Base-by-base conservation (phyloP, 2,329 filamentous ascomycete genomes). In the Cercospora zeae-maydis region DNA sequence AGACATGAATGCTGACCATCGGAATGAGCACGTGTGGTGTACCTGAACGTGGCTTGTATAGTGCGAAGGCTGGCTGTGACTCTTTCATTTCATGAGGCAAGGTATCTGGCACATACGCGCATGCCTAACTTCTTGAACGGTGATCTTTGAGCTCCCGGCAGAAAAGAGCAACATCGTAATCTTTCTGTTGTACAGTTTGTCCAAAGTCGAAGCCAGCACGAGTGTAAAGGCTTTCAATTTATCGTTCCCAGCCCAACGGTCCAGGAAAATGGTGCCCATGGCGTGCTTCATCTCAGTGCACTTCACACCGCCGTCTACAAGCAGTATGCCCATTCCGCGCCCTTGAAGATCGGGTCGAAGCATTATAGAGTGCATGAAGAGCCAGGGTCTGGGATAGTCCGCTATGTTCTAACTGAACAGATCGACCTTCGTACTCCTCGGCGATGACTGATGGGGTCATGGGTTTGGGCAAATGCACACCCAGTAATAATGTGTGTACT, bases 171-270 rank as follows among this genome's bases (percentile, higher is more conserved):
- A 67, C 61, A 51, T 59, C 53, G 36, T 56, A 65, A 31, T 62
- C 61, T 8, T 59, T 31, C 24, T 67, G 45, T 5, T 58, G 42
- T 9, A 67, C 34, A n/a, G 49, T 37, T 21, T 59, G 51, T 19
- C 56, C 61, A 30, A 63, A 62, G 2, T 31, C 31, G n/a, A 67
- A 62, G 13, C 56, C 58, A 21, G 33, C 19, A 14, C 53, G 37
- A 7, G 21, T 47, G 36, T 65, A 65, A 67, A 67, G 5, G 24
- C 58, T 27, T 59, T 52, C n/a, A 63, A 45, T 42, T 62, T 63
- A 7, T 53, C 16, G 13, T 65, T 65, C 7, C 63, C 65, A 42
- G 63, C 65, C 58, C 61, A 65, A 34, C 65, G 65, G 30, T 63
- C 58, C 13, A 65, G 47, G 21, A 63, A 58, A 11, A 65, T 52